Evolutionary conservation across 2,329 filamentous ascomycete genomes (phyloP), one percentile per base, ranked within the genome.

Genomic region (Myriosclerotinia duriaeana): DNA sequence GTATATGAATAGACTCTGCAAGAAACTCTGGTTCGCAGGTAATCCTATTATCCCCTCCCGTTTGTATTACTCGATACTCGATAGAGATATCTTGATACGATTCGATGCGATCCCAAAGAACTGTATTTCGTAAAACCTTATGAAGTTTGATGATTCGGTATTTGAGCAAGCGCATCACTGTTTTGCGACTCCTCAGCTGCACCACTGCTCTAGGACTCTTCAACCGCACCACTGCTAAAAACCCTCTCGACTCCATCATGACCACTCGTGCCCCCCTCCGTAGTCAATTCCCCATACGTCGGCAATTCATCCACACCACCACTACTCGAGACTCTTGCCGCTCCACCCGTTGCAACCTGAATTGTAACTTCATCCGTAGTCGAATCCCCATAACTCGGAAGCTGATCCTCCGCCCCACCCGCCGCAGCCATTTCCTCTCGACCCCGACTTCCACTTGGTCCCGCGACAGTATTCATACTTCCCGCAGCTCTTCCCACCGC

Each of bases 401-500:
- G 50, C n/a, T 50, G 44, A 26, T 60, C 58, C n/a, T n/a, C 42
- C 3, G 30, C 20, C 17, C 14, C 38, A 44, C 15, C 44, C 15
- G 17, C 20, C 20, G 12, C 11, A 34, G 11, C 20, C 1, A 14
- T 17, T 17, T 50, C 44, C 30, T 11, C 44, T n/a, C 30, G 14
- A 17, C 9, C 30, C 5, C 44, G 9, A 26, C 44, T 38, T 2
- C n/a, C n/a, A 26, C 46, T 26, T 5, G 30, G 14, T 2, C 58
- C 58, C 14, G 12, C 4, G 7, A 26, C 44, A 26, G 22, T 50
- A 12, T 36, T 48, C 7, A 15, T 15, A 36, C 26, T 38, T 11
- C n/a, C 50, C n/a, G 64, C 63, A 22, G 59, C 64, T 40, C 26
- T 38, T 14, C 30, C 50, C n/a, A 66, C 63, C 34, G 59, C 64